Evolutionary conservation across 306 rosid species (phyloP), one percentile per base, ranked within the genome.

Genomic region (Quercus glauca): DNA sequence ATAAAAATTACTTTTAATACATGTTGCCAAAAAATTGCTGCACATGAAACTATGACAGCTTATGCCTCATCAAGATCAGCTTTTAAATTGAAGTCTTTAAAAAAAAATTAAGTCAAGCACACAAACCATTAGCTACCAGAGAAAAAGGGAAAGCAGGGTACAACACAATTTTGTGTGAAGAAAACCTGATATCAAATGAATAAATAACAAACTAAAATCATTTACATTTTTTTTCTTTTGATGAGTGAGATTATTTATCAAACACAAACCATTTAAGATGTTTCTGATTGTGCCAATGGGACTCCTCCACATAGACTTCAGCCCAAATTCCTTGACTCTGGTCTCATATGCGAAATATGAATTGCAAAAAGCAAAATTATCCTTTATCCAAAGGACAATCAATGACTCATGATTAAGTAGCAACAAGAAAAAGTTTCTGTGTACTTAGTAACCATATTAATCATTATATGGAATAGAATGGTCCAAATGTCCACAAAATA

Each of bases 301-400:
- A 81, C 99, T 95, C 87, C 98, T 91, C 99, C 99, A 95, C 98
- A 93, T 95, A 76, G 96, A 79, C 88, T 95, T 95, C 74, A 95
- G 82, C 85, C 98, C 96, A 82, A 95, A 95, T 79, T 95, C 98
- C 85, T 91, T 93, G 78, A 95, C 89, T 82, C 99, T 93, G 69
- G 90, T 87, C 87, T 93, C 99, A 84, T 95, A 98, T 95, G 91
- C 78, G 75, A 80, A 81, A 67, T 67, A 79, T 31, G 73, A 79
- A 80, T 37, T 79, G 26, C 59, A 75, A 35, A 74, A 31, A 17
- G 63, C 29, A 33, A 73, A 63, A 2, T 11, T 58, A 63, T 53
- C 21, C 45, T 45, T 6, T 45, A 71, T 73, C 52, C n/a, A 73
- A 55, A 69, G 4, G 57, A 41, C 56, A 37, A 55, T 58, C n/a